Percentiles rank a stretch among this genome's conserved stretches.
Evolutionary conservation across 768 basidiomycete genomes (phyloP).

Genomic region (Lentinula guzmanii): DNA sequence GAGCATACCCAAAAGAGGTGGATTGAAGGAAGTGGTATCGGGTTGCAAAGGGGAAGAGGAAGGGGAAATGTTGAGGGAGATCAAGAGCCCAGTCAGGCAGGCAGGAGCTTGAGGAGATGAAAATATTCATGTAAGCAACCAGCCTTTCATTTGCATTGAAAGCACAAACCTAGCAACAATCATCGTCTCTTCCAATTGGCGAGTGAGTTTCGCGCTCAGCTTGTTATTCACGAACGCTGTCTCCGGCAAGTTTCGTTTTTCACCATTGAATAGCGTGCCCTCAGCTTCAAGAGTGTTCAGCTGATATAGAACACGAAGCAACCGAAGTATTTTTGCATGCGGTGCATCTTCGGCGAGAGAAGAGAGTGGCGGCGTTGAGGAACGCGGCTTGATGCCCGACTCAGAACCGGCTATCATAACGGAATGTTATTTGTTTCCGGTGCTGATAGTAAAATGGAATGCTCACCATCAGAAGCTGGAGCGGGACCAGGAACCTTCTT

Average conservation of each 20-base stretch:
- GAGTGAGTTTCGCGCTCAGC: conserved; percentile 92
- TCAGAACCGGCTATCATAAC: conserved; percentile 36
- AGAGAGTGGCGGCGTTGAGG: conserved; percentile 62
- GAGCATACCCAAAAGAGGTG: conserved; percentile 95
- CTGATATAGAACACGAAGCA: conserved; percentile 82
- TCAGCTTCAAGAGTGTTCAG: conserved; percentile 73
- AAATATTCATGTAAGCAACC: not conserved
- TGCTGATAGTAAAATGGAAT: not conserved
- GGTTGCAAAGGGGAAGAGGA: conserved; percentile 98
- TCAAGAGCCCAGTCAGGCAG: conserved; percentile 97
- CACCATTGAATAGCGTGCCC: conserved; percentile 41
- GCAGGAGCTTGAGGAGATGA: conserved; percentile 64
- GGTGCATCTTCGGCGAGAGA: conserved; percentile 81
- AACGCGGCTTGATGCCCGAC: conserved; percentile 42
- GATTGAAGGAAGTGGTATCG: conserved; percentile 97
- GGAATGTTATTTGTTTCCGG: not conserved
- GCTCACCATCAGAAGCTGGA: conserved; percentile 55
- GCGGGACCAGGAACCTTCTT: conserved; percentile 86
- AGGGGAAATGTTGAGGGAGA: conserved; percentile 93
- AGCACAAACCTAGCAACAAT: conserved; percentile 85
- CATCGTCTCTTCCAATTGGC: conserved; percentile 97
- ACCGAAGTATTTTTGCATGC: conserved; percentile 84
- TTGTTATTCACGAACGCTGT: conserved; percentile 96
- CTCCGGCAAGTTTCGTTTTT: conserved; percentile 62
- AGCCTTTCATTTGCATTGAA: not conserved